Percentiles rank a stretch among this genome's conserved stretches.
These are phyloP conservation scores for Phytophthora constricta DNA, from an alignment of 352 stramenopile genomes.

Conservation along the genomic window DNA sequence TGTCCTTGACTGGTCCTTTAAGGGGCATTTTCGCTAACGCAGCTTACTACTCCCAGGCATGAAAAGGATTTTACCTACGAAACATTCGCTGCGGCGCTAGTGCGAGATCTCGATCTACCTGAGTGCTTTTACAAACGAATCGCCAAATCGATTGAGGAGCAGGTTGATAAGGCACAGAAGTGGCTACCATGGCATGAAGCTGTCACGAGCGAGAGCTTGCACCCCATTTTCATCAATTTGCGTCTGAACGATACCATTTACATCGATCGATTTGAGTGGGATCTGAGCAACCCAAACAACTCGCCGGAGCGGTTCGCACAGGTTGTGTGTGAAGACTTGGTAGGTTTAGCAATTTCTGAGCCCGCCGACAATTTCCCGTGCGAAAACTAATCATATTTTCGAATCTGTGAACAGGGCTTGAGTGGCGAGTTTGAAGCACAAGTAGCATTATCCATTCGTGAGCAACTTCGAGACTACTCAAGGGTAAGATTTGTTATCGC, in stretches of 20 bases:
- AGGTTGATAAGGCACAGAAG: constrained; percentile 71
- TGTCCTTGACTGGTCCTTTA: too few species aligned
- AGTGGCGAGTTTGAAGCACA: constrained; percentile 83
- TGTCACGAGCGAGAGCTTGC: constrained; percentile 62
- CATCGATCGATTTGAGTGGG: constrained; percentile 87
- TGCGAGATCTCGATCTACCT: constrained; percentile 76
- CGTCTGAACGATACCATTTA: constrained; percentile 84
- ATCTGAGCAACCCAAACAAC: constrained; percentile 70
- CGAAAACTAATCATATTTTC: neutral
- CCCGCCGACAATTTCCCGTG: neutral
- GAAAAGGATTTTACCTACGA: constrained; percentile 82
- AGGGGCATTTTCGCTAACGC: too few species aligned
- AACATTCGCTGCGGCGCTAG: constrained; percentile 70
- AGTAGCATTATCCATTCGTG: constrained; percentile 78
- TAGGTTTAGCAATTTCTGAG: constrained; percentile 27
- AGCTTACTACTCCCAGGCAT: constrained; percentile 37
- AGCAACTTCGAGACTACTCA: constrained; percentile 80
- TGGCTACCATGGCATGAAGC: constrained; percentile 64
- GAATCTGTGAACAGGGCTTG: constrained; percentile 49
- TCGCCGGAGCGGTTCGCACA: constrained; percentile 75
- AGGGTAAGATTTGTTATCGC: constrained; percentile 38
- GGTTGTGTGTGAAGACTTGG: constrained; percentile 73
- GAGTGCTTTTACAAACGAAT: constrained; percentile 80
- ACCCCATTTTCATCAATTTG: constrained; percentile 85
- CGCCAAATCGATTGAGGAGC: constrained; percentile 61